Conservation (phyloP, 441 rosid genomes). For the Metrosideros polymorpha region DNA sequence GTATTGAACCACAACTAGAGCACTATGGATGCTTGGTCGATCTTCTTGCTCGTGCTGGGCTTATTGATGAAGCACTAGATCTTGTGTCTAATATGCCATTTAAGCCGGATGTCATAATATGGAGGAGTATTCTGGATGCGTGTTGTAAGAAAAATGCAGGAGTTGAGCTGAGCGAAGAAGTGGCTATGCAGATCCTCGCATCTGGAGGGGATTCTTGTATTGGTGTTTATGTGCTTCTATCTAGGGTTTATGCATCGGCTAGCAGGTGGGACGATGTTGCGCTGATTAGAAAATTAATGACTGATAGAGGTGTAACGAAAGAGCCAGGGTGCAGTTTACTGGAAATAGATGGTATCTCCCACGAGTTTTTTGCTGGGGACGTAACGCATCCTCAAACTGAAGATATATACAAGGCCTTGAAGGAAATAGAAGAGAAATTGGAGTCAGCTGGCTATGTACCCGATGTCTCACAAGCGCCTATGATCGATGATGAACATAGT, state of each 20-base stretch:
- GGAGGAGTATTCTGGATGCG: slow-evolving; percentile 67
- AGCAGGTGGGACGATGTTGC: slow-evolving; percentile 50
- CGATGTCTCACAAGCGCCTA: slow-evolving; percentile 47
- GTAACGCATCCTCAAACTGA: slow-evolving; percentile 56
- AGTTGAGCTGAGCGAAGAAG: slow-evolving; percentile 43
- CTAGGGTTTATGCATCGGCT: slow-evolving; percentile 51
- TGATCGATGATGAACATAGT: slow-evolving; percentile 29
- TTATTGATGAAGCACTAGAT: slow-evolving; percentile 37
- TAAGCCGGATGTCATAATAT: slow-evolving; percentile 51
- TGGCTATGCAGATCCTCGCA: slow-evolving; percentile 38
- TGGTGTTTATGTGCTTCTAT: slow-evolving; percentile 48
- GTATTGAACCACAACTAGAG: slow-evolving; percentile 38
- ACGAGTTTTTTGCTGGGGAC: slow-evolving; percentile 78
- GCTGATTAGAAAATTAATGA: slow-evolving; percentile 38
- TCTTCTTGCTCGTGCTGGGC: slow-evolving; percentile 50
- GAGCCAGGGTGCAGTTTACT: slow-evolving; percentile 62
- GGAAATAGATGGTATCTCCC: slow-evolving; percentile 46
- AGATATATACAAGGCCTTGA: slow-evolving; percentile 44
- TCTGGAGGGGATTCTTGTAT: slow-evolving; percentile 24
- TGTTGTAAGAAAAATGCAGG: slow-evolving; percentile 41
- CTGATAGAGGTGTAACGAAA: slow-evolving; percentile 35
- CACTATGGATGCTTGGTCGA: slow-evolving; percentile 60
- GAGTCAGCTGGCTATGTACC: slow-evolving; percentile 37
- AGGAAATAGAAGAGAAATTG: slow-evolving; percentile 41
- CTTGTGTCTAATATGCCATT: slow-evolving; percentile 41